Base-by-base conservation (phyloP, 208 protist genomes). In the Acanthamoeba polyphaga region DNA sequence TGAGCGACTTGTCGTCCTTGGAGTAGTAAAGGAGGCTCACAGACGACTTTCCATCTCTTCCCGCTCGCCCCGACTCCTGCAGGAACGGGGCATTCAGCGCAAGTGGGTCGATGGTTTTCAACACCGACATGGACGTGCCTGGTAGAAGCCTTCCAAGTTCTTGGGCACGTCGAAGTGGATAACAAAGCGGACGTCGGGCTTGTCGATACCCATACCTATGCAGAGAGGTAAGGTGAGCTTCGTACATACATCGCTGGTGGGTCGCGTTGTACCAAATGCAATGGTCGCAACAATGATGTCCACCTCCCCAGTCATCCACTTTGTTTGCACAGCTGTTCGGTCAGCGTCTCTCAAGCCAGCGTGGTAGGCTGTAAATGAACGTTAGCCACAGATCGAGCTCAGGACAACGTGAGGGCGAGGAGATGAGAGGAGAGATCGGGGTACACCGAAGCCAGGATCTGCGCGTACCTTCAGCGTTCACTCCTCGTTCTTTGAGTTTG, bases 211-310 rank as follows among this genome's bases (percentile, higher is more conserved):
- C 94, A 89, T 89, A 17, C 70, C 70, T 78, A 19, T 43, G 19
- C 29, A 1, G 13, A 43, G 43, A 78, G 32, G 13, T 8, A 78
- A 38, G 12, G 3, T 78, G 70, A 49, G n/a, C 22, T 68, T 1
- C 62, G 27, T 6, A 19, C 1, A 46, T 1, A 46, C 1, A 46
- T 46, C 43, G 43, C 43, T 46, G 43, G 43, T 4, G 43, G 43
- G 43, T 46, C 43, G 4, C 43, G 4, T 46, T 46, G 99, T 99
- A 49, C 99, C 99, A 97, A 99, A 99, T 19, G 99, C 99, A 8
- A 99, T 98, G 12, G 99, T 99, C 6, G 99, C 99, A n/a, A 98
- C 98, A 9, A 99, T 97, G 27, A 99, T 97, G 58, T 98, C 97
- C 27, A 99, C 96, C 34, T 97, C 94, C 66, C 97, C 98, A 0